Evolutionary conservation across 768 basidiomycete genomes (phyloP), one percentile per base, ranked within the genome.

Genomic region (Leccinum incarnatum): DNA sequence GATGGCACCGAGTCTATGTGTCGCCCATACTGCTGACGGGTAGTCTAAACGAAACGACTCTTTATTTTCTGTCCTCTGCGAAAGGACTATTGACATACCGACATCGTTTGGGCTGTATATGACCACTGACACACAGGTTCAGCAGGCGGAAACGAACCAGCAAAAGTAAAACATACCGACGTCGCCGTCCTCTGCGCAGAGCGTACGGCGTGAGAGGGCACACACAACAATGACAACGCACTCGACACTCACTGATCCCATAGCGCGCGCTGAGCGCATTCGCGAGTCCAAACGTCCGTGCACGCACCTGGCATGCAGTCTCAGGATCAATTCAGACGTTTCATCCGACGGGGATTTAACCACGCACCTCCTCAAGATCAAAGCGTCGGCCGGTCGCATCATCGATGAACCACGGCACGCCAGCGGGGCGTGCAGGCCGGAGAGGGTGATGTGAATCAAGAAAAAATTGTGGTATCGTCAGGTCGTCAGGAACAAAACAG

Each of bases 391-490:
- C 83, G 10, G 82, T 79, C 11, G 70, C 68, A 60, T 87, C 86
- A 17, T 89, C 80, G 27, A 87, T 80, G 54, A 89, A 74, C 79
- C 81, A 87, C 8, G 86, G 84, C 7, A 72, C 65, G 36, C 75
- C 73, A 0, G 71, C 60, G 21, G 76, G 77, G 53, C 85, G 75
- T 10, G 65, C n/a, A 0, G 86, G 86, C 42, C 81, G 67, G 8
- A 75, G 53, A 8, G 77, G 71, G 46, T 80, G 74, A 23, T 72
- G 67, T 23, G 66, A 69, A 54, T 83, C 79, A 17, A 89, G 76
- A 48, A 89, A 76, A 67, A 89, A 89, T 69, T 89, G 88, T 7
- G 87, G 81, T 9, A 89, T 75, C 21, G 81, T 82, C 42, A 88
- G 72, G 70, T 88, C 69, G 63, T 88, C 85, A 15, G 87, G 87